These are phyloP conservation scores for Hymenoscyphus albidus DNA, from an alignment of 2,329 filamentous ascomycete species.

Conservation along the genomic window DNA sequence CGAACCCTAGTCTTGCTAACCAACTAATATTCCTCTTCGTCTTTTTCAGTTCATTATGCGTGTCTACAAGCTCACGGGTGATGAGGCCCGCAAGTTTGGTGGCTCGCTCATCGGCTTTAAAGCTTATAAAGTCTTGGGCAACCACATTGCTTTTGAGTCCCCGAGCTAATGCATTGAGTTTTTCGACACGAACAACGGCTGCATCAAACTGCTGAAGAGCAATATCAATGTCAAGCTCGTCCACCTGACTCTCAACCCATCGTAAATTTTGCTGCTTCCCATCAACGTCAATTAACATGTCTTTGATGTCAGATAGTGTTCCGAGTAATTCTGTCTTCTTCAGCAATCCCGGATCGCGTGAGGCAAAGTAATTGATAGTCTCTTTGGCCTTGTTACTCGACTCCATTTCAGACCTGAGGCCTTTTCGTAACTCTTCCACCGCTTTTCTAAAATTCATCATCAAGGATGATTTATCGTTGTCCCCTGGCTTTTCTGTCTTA, in stretches of 20 bases:
- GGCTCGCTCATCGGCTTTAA: slow-evolving; percentile 85
- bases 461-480: slow-evolving; percentile 72
- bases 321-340: slow-evolving; percentile 79
- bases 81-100: slow-evolving; percentile 72
- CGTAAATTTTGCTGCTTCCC: slow-evolving; percentile 94
- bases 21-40: slow-evolving; percentile 79
- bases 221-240: slow-evolving; percentile 93
- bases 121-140: slow-evolving; percentile 87
- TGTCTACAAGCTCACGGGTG: slow-evolving; percentile 71
- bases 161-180: slow-evolving; percentile 73
- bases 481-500: slow-evolving; percentile 77
- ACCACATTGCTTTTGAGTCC: slow-evolving; percentile 80
- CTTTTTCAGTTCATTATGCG: slow-evolving; percentile 70
- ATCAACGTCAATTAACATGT: slow-evolving; percentile 91
- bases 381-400: slow-evolving; percentile 80
- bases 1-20: slow-evolving; percentile 82
- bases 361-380: slow-evolving; percentile 80
- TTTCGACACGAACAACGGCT: slow-evolving; percentile 80
- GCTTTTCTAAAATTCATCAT: slow-evolving; percentile 89
- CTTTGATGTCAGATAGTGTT: slow-evolving; percentile 71
- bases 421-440: slow-evolving; percentile 85
- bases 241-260: slow-evolving; percentile 93
- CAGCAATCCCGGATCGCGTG: slow-evolving; percentile 69
- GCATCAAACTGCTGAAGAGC: slow-evolving; percentile 85
- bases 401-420: slow-evolving; percentile 79